phyloP scores from a whole-genome alignment of 768 basidiomycete species.

The Phlegmacium glaucopus region DNA sequence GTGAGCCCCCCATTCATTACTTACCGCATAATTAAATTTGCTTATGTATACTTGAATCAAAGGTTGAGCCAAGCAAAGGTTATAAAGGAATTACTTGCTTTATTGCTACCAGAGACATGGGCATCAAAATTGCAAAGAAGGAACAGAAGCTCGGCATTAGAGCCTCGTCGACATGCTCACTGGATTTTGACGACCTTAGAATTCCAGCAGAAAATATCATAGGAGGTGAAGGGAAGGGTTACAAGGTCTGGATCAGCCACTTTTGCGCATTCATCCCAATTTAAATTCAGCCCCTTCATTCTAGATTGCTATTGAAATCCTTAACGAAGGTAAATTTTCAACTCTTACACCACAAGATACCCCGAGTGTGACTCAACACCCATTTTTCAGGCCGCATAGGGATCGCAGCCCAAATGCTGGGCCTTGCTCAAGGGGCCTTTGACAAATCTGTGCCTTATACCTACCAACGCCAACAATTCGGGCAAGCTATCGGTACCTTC shows the following conservation, averaged over 20 bases:
- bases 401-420: slow-evolving; percentile 98
- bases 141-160: slow-evolving; percentile 98
- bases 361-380: not conserved
- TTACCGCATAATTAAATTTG: not conserved
- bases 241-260: slow-evolving; percentile 52
- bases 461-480: slow-evolving; percentile 92
- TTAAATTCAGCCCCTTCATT: not conserved
- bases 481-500: slow-evolving; percentile 89
- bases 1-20: slow-evolving; percentile 44
- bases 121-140: slow-evolving; percentile 96
- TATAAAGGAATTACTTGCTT: slow-evolving; percentile 99
- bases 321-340: slow-evolving; percentile 72
- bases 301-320: slow-evolving; percentile 90
- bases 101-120: slow-evolving; percentile 94
- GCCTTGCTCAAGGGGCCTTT: slow-evolving; percentile 96
- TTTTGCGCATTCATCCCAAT: not conserved
- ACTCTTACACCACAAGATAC: not conserved
- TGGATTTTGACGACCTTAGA: slow-evolving; percentile 92
- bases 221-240: slow-evolving; percentile 88
- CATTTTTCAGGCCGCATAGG: slow-evolving; percentile 72
- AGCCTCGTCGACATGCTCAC: slow-evolving; percentile 91
- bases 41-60: not conserved
- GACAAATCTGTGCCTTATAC: slow-evolving; percentile 95
- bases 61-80: slow-evolving; percentile 86
- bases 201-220: slow-evolving; percentile 84